Base-by-base conservation (phyloP, 139 green algal species). In the Haematococcus sp. region DNA sequence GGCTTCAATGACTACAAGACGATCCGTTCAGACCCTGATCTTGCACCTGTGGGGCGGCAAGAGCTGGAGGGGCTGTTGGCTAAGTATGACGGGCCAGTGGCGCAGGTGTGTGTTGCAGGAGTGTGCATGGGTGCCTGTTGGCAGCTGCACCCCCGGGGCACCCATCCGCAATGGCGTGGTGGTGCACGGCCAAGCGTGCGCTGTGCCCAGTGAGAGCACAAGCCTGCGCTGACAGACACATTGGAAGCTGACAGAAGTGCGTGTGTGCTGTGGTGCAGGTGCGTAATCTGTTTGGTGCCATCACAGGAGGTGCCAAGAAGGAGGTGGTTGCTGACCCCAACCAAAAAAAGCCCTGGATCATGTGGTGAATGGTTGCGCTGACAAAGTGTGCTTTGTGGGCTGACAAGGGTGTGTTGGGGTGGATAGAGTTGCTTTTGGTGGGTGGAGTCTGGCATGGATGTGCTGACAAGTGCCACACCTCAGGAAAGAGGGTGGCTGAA, bases 11-110 rank as follows among this genome's bases (percentile, higher is more conserved):
- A 83, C 65, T 75, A 56, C 31, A 19, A 43, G 1, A 77, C 79
- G 16, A 71, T 93, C 11, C 52, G 66, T 0, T 71, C 20, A 2
- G 88, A 93, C 71, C 70, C 88, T 2, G 88, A 93, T 71, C 80
- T 93, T 66, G 78, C 71, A 27, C 43, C 68, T 19, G 17, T 86
- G 1, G 34, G 71, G 31, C 80, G 81, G 0, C 32, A 63, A 0
- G 70, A 81, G 58, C 78, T 92, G 49, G 76, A 89, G 7, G 66
- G 68, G 51, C 67, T 90, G 58, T n/a, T 91, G 17, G 51, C 54
- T 44, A 88, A 80, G 86, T 88, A 71, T 43, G 61, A 23, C 40
- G 40, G 40, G 40, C 40, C 40, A 11, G 40, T 49, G 40, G 40
- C 40, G 40, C 54, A 34, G 35, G 15, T 28, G 11, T 5, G 40